Evolutionary conservation across 257 asterid species (phyloP), one percentile per base, ranked within the genome.

Genomic region (Ballota nigra): DNA sequence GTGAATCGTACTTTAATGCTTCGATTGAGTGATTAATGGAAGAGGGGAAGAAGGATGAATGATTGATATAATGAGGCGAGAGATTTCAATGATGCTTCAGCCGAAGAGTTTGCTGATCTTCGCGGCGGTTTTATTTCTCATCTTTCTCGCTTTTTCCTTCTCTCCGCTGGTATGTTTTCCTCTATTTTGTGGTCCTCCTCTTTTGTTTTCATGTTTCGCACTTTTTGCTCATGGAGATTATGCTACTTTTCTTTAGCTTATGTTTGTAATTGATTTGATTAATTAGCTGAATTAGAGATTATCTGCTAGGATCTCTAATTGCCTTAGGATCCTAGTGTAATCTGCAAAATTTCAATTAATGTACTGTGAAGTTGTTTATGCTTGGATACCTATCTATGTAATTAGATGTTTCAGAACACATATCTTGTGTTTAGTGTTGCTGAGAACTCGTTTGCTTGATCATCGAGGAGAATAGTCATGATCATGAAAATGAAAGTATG

Each of bases 41-140:
- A 31, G 56, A 63, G 43, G 24, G 38, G 7, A 57, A 57, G 20
- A 51, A 23, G 65, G 67, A 45, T 70, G 79, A 73, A 57, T 66
- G 59, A 70, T 69, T 33, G 76, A 63, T 47, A 80, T 80, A 68
- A 92, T 92, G 96, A 83, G 86, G 72, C 78, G 96, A 66, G 92
- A 83, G 80, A 86, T 87, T 83, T 89, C 88, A 51, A 82, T 43
- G 31, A 63, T 88, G 79, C 69, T 89, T 26, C 96, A 86, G 78
- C 96, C 96, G 2, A 84, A 86, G 74, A 73, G 70, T 72, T 81
- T 89, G 70, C 74, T 89, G 73, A 71, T 86, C 73, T 60, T 89
- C 60, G 67, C 72, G 38, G 85, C 77, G 60, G 92, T 80, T 69
- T 63, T 86, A 4, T 66, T 82, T 75, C 81, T 92, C 73, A 78